These are phyloP conservation scores for Tricharina praecox DNA, from an alignment of 495 filamentous ascomycete species.

Conservation along the genomic window DNA sequence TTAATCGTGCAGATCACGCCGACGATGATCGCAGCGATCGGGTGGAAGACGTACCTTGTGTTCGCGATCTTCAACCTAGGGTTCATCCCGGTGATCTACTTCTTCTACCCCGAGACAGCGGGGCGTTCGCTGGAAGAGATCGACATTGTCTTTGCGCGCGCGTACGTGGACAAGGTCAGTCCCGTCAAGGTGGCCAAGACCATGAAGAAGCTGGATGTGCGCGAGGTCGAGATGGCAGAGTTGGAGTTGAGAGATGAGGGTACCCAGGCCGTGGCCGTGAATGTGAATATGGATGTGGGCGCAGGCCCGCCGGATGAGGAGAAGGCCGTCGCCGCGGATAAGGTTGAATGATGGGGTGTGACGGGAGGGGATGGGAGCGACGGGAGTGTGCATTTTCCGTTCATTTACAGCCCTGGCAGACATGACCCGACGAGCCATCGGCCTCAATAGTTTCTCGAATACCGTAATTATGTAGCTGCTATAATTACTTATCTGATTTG, in stretches of 20 bases:
- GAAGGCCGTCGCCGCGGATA: no score
- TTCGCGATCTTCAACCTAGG: slow-evolving; percentile 26
- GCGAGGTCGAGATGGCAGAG: neutral
- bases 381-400: no score
- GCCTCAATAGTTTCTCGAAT: no score
- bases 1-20: slow-evolving; percentile 29
- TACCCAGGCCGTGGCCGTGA: no score
- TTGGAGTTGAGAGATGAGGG: neutral
- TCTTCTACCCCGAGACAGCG: slow-evolving; percentile 28
- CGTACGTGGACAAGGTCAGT: neutral
- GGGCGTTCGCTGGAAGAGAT: slow-evolving; percentile 28
- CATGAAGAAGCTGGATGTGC: slow-evolving; percentile 2
- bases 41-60: slow-evolving; percentile 28
- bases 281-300: no score
- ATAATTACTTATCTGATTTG: no score
- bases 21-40: slow-evolving; percentile 22
- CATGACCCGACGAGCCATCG: no score
- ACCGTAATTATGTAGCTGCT: no score
- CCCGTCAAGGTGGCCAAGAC: slow-evolving; percentile 2
- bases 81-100: slow-evolving; percentile 27
- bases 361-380: no score
- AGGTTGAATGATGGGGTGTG: no score
- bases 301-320: no score
- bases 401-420: no score
- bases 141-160: slow-evolving; percentile 22